These are phyloP conservation scores for Senecio squalidus DNA, from an alignment of 140 eudicot genomes.

Conservation along the genomic window DNA sequence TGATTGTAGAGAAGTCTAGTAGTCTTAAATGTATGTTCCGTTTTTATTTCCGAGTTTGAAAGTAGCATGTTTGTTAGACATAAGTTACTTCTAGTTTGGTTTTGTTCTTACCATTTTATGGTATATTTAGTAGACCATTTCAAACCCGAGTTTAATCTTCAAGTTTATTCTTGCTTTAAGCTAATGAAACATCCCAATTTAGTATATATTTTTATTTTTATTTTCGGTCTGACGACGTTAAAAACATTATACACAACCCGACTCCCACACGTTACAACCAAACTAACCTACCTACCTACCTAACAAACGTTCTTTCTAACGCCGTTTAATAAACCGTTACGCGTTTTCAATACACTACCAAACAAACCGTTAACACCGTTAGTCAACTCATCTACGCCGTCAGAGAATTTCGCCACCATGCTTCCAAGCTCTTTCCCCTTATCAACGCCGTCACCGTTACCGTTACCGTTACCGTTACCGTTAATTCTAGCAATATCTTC, in stretches of 20 bases:
- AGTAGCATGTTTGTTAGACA: conserved; percentile 10
- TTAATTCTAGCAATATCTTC: conserved; percentile 27
- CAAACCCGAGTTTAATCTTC: neutral
- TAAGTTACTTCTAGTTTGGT: neutral
- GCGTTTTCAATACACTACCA: conserved; percentile 23
- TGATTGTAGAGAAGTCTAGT: conserved; percentile 22
- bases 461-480: conserved; percentile 3
- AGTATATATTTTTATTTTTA: conserved; percentile 10
- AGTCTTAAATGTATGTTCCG: neutral
- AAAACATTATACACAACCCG: conserved; percentile 5
- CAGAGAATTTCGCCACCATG: conserved; percentile 15
- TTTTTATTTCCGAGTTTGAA: conserved; percentile 4
- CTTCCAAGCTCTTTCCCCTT: conserved; percentile 22
- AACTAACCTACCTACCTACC: conserved; percentile 7
- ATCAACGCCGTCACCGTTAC: conserved; percentile 8
- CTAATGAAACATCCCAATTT: neutral
- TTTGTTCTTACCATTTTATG: neutral
- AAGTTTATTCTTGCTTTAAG: too few species aligned
- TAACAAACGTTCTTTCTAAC: conserved; percentile 27
- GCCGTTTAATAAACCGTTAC: conserved; percentile 42
- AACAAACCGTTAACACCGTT: conserved; percentile 39
- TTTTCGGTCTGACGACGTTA: conserved; percentile 3
- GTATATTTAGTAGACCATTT: neutral
- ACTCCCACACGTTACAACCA: conserved; percentile 19
- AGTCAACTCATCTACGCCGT: conserved; percentile 28